phyloP scores from a whole-genome alignment of 2,329 filamentous ascomycete species.

The Aspergillus pseudoterreus region DNA sequence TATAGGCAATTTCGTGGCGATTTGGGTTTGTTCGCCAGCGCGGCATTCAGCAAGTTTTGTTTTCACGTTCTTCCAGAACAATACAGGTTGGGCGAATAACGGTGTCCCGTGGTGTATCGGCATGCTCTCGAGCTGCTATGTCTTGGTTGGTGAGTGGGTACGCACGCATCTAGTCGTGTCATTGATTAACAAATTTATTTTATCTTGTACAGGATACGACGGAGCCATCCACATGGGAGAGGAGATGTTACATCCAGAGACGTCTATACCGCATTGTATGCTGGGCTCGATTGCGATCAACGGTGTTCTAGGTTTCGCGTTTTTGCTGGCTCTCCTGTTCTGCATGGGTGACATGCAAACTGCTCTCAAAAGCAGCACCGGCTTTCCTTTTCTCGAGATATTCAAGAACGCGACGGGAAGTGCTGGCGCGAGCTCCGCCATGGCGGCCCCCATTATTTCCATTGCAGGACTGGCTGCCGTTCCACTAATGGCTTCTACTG shows the following conservation, averaged over 20 bases:
- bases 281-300: conserved; percentile 25
- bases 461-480: conserved; percentile 4
- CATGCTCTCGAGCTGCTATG: conserved; percentile 10
- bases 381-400: conserved; percentile 45
- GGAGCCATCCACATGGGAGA: conserved; percentile 9
- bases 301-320: conserved; percentile 21
- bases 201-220: conserved; percentile 9
- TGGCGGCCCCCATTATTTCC: not conserved
- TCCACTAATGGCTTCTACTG: conserved; percentile 2
- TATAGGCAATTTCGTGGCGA: not conserved
- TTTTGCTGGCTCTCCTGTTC: conserved; percentile 21
- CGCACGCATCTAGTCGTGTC: no score
- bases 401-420: conserved; percentile 18
- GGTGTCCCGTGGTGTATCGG: conserved; percentile 12
- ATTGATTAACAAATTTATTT: no score
- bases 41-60: conserved; percentile 5
- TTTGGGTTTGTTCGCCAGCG: conserved; percentile 1
- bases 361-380: conserved; percentile 34
- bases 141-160: conserved; percentile 6
- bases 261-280: conserved; percentile 3
- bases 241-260: conserved; percentile 4
- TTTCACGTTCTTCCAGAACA: conserved; percentile 6
- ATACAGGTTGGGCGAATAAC: conserved; percentile 9
- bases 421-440: not conserved
- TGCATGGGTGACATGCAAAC: conserved; percentile 18